Evolutionary conservation across 129 eudicot species (phyloP).

Genomic region (Dittrichia graveolens): DNA sequence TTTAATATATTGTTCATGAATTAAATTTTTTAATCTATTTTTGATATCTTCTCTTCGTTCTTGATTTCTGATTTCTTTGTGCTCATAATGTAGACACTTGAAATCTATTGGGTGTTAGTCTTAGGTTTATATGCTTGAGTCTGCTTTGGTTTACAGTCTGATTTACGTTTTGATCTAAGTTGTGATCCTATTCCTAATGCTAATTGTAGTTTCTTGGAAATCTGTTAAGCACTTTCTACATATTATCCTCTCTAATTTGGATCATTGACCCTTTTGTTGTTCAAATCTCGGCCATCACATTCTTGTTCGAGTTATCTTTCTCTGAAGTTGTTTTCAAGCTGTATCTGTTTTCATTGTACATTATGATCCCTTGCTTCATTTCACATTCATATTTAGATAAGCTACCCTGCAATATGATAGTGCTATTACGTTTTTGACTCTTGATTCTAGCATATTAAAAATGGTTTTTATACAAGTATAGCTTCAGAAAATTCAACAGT

Average conservation of each 20-base stretch:
- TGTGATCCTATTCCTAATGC: neutral
- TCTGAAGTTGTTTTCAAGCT: neutral
- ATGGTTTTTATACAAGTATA: no score
- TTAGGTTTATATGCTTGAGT: neutral
- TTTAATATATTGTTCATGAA: neutral
- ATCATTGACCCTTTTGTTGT: neutral
- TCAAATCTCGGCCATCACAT: neutral
- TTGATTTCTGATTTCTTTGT: neutral
- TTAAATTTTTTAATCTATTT: neutral
- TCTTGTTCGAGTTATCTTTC: neutral
- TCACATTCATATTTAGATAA: no score
- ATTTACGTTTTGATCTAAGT: neutral
- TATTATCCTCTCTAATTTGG: neutral
- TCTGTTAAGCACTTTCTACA: constrained; percentile 2
- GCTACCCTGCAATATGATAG: no score
- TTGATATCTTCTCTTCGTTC: neutral
- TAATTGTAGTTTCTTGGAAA: neutral
- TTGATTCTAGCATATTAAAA: no score
- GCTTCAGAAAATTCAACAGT: no score
- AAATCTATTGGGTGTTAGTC: neutral
- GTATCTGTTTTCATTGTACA: neutral
- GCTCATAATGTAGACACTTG: neutral
- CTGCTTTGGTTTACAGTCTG: neutral
- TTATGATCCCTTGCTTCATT: no score
- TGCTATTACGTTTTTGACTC: no score